Evolutionary conservation across 192 early-diverging fungal species (phyloP), one percentile per base, ranked within the genome.

Genomic region (Piromyces finnis): DNA sequence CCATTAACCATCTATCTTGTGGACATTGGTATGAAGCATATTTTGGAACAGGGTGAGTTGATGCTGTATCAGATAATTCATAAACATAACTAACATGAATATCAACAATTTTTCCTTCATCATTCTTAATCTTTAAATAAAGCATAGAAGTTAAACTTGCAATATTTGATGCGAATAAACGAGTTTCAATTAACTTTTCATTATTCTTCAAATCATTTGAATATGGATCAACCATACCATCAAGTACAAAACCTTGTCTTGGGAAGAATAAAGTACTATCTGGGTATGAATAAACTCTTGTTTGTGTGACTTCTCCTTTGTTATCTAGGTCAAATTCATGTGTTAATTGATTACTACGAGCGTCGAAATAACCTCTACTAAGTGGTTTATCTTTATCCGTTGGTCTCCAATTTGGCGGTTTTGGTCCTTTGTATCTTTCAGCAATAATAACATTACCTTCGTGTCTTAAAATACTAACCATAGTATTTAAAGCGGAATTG

Each of bases 361-460:
- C 27, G 39, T 79, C 78, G 37, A 78, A 86, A 28, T 36, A 85
- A 29, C 79, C 85, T 29, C 78, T 59, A 79, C 83, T 84, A 18
- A 35, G 78, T 41, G 86, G 80, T 78, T 82, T 87, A 9, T 81
- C 84, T 15, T 68, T 80, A 14, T 41, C 81, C 12, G 77, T 80
- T 26, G 82, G 85, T 80, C 84, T 83, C 86, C 86, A 87, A n/a
- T 84, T 77, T 26, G n/a, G 37, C 15, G 84, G 77, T 78, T 88
- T 87, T n/a, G 78, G 78, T n/a, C 51, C 51, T 26, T 68, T 68
- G 22, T 32, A 32, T 79, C 78, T 36, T n/a, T 79, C 78, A 27
- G 37, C 78, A 79, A 79, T 36, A n/a, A 79, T 79, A 9, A 12
- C 11, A 36, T 79, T 39, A 32, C 78, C 30, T 32, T 36, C 78